phyloP scores from a whole-genome alignment of 1,139 yeast species.

The Blastobotrys serpentis region DNA sequence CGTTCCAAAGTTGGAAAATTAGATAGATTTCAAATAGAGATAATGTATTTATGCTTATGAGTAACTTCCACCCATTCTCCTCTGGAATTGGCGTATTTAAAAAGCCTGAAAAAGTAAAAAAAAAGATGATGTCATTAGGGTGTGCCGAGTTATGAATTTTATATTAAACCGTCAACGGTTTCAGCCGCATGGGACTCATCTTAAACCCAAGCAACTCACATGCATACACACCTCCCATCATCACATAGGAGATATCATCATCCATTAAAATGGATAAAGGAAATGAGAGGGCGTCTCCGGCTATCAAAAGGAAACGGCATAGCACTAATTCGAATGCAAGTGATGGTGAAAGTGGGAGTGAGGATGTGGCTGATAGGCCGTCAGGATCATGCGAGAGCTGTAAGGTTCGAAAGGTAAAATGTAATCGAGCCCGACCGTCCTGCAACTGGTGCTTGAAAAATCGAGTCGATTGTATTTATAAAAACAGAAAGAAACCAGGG shows the following conservation, averaged over 20 bases:
- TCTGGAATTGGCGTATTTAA: too few species aligned
- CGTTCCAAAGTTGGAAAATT: constrained; percentile 13
- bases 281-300: background rate
- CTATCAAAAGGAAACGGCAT: background rate
- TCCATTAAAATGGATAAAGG: background rate
- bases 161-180: too few species aligned
- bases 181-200: too few species aligned
- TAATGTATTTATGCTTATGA: background rate
- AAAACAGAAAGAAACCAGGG: constrained; percentile 26
- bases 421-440: constrained; percentile 24
- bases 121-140: background rate
- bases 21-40: background rate
- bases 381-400: constrained; percentile 24
- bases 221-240: too few species aligned
- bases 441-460: constrained; percentile 25
- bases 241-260: too few species aligned
- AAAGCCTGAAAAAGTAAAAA: background rate
- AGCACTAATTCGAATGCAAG: background rate
- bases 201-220: too few species aligned
- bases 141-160: too few species aligned
- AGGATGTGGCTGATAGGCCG: constrained; percentile 5
- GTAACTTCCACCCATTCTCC: background rate
- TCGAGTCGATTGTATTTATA: constrained; percentile 23
- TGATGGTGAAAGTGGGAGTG: constrained; percentile 4
- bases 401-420: constrained; percentile 26